Evolutionary conservation across 352 stramenopile species (phyloP), one percentile per base, ranked within the genome.

Genomic region (Globisporangium perplexum): DNA sequence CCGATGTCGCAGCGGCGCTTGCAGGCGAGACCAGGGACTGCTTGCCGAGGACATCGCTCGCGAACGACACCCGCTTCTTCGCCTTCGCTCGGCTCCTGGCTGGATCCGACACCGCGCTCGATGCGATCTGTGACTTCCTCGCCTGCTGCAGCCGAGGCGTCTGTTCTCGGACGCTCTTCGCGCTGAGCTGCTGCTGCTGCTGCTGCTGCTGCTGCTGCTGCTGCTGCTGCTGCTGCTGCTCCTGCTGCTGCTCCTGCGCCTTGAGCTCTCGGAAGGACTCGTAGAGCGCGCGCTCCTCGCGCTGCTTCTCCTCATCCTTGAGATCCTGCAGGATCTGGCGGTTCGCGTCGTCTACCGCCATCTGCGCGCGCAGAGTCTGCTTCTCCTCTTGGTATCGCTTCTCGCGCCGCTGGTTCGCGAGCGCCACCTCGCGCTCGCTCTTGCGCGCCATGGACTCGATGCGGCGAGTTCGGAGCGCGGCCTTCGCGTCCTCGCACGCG

Each of bases 241-340:
- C n/a, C n/a, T n/a, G n/a, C n/a, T n/a, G n/a, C n/a, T n/a, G n/a
- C n/a, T 76, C 55, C 28, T 63, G 45, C 26, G 64, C 42, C 26
- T 82, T 62, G 2, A 85, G 48, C 39, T 82, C 53, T 38, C 64
- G 65, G 53, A 93, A 88, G 6, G 79, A 90, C 26, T 85, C 75
- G 55, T 90, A 93, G 66, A 93, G 73, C n/a, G 65, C 75, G 39
- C 63, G 38, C 78, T 93, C 83, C 69, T 93, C 83, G 14, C 79
- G 72, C 47, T 74, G 52, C 52, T 91, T 93, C 47, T 93, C 83
- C 18, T 87, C 72, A 1, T 74, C 76, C 44, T 93, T 91, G 17
- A 90, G 60, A 48, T 93, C 80, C 4, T 61, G 59, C 11, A 93
- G 61, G 20, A 90, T 71, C 55, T 91, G 80, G 4, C 80, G 76